Evolutionary conservation across 2,329 filamentous ascomycete species (phyloP), one percentile per base, ranked within the genome.

Genomic region (Aureobasidium subglaciale): DNA sequence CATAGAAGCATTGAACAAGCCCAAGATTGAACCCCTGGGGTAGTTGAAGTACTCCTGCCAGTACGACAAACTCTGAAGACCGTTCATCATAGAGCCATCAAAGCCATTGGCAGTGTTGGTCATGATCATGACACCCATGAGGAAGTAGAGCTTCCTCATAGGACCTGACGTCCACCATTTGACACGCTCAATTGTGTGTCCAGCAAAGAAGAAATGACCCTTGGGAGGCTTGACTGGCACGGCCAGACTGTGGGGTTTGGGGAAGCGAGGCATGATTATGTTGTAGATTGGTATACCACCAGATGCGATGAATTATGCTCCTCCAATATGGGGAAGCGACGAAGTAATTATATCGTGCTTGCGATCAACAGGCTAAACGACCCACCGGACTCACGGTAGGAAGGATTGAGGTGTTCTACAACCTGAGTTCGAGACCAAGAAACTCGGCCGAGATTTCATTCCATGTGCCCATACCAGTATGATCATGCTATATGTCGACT

Each of bases 81-180:
- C 53, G 32, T 56, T 56, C 53, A 56, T 46, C 53, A 56, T 56
- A 2, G 15, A 22, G 4, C 53, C 42, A 11, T 56, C 53, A 15
- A 34, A 55, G 4, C 38, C 52, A 9, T 41, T 55, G 4, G 52
- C 40, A 0, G 52, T 49, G 22, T 49, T 49, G 15, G 45, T 49
- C 45, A 34, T 27, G 15, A 49, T 37, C 46, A 52, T 52, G 20
- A 52, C 46, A 2, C 38, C 34, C 5, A 52, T n/a, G n/a, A 52
- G 24, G 16, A 52, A 52, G 34, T 52, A 52, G 1, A 52, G 24
- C 46, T 52, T 52, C 2, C 46, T 52, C 34, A 52, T 52, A 3
- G 34, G 24, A 16, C 46, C 34, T 5, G 34, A 52, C 18, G 13
- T 22, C 46, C 34, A 52, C 34, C 46, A 52, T 40, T 29, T 29